These are phyloP conservation scores for Phytophthora litchii DNA, from an alignment of 352 stramenopile genomes.

Conservation along the genomic window DNA sequence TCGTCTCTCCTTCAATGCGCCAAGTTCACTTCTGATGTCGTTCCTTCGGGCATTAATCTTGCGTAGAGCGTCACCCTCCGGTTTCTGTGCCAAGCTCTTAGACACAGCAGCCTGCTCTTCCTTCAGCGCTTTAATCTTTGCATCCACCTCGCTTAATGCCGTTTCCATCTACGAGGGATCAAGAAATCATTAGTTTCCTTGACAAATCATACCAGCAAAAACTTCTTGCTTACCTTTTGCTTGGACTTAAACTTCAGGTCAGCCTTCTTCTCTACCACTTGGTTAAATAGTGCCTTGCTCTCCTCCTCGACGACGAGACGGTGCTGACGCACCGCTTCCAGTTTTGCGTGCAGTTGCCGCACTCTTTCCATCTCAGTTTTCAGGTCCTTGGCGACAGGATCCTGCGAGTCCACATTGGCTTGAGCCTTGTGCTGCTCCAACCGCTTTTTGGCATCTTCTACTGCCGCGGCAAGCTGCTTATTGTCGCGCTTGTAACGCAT, in stretches of 20 bases:
- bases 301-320: slow-evolving; percentile 87
- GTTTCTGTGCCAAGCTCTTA: slow-evolving; percentile 76
- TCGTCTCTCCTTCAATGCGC: slow-evolving; percentile 80
- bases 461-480: slow-evolving; percentile 69
- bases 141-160: slow-evolving; percentile 81
- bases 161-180: slow-evolving; percentile 62
- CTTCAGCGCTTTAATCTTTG: slow-evolving; percentile 83
- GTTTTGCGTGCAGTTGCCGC: slow-evolving; percentile 80
- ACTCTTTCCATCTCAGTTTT: slow-evolving; percentile 89
- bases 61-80: slow-evolving; percentile 77
- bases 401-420: slow-evolving; percentile 69
- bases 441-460: slow-evolving; percentile 85
- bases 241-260: slow-evolving; percentile 91
- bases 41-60: slow-evolving; percentile 85
- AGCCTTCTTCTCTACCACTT: slow-evolving; percentile 90
- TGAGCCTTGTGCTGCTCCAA: slow-evolving; percentile 84
- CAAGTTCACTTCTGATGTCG: slow-evolving; percentile 86
- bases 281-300: slow-evolving; percentile 90
- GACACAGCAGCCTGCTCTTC: slow-evolving; percentile 80
- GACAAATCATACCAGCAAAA: background rate
- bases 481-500: slow-evolving; percentile 92
- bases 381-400: slow-evolving; percentile 81
- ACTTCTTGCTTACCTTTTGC: slow-evolving; percentile 60
- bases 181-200: slow-evolving; percentile 5
- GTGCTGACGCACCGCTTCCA: slow-evolving; percentile 86